Percentiles rank a stretch among this genome's conserved stretches.
These are phyloP conservation scores for Ehretia macrophylla DNA, from an alignment of 257 asterid genomes.

Conservation along the genomic window DNA sequence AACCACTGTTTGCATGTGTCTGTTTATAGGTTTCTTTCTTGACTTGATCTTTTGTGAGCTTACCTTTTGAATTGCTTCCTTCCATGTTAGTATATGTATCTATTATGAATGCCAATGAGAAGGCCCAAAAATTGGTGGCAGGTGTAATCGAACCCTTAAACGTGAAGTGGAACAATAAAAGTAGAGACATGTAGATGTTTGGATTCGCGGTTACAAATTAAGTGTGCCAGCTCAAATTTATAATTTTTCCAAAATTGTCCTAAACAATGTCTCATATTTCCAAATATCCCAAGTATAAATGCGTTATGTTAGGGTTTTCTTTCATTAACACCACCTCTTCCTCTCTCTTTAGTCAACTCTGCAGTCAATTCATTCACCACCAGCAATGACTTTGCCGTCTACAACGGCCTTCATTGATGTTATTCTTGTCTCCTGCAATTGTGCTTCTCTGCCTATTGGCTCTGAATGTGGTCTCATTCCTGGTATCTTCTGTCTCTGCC, in stretches of 20 bases:
- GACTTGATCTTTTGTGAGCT: not conserved
- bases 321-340: not conserved
- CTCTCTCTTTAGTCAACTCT: constrained; percentile 1
- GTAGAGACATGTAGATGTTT: constrained; percentile 16
- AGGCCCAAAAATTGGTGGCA: not conserved
- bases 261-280: not conserved
- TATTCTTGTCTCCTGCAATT: constrained; percentile 5
- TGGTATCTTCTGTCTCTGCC: constrained; percentile 10
- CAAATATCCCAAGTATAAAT: not conserved
- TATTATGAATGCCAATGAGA: not conserved
- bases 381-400: constrained; percentile 2
- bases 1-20: not conserved
- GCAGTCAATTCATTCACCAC: not conserved
- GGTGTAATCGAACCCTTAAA: not conserved
- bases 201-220: constrained; percentile 1
- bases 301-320: constrained; percentile 1
- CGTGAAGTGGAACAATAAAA: not conserved
- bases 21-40: not conserved
- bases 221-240: not conserved
- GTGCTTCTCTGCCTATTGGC: constrained; percentile 3
- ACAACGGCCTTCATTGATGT: constrained; percentile 5
- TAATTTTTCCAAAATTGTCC: constrained; percentile 9
- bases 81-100: not conserved
- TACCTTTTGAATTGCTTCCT: not conserved
- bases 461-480: constrained; percentile 9